Base-by-base conservation (phyloP, 768 basidiomycete genomes). In the Mycena venus region DNA sequence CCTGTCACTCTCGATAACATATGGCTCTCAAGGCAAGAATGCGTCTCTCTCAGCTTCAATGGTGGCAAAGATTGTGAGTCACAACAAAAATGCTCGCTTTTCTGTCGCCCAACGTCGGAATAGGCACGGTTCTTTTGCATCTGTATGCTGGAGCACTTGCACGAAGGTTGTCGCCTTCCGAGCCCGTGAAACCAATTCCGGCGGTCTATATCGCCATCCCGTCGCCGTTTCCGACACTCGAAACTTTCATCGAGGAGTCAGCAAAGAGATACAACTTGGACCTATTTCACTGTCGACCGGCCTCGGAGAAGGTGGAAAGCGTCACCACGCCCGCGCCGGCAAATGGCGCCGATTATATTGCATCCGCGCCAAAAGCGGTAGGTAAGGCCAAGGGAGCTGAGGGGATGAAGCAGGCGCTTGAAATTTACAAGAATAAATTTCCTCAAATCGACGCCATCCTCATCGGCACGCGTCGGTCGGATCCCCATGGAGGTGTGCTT, bases 41-140 rank as follows among this genome's bases (percentile, higher is more conserved):
- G 88, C 68, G 85, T 97, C 5, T 93, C 97, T 3, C 88, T 99
- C 72, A 98, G 97, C 83, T 99, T 99, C 86, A 99, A 99, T 77
- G 98, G 98, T 12, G 98, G 98, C 64, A 99, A 99, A 83, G 98
- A 99, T 81, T 99, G 98, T 98, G 79, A 78, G 92, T 87, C 17
- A 31, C 17, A n/a, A 27, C 36, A 47, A 56, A 38, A 40, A 47
- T 34, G 73, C 60, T 73, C 44, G 64, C 60, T 44, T 14, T 44
- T 14, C 23, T 14, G 56, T 44, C 60, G 40, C 60, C 69, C 38
- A 63, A 70, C 56, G 2, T 71, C 34, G 65, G n/a, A 42, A 59
- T 79, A 99, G 97, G 97, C 80, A 99, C 97, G 6, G 96, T 98
- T n/a, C 89, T 99, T 29, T 87, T 99, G 14, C 97, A 98, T 81